These are phyloP conservation scores for Crithidia fasciculata DNA, from an alignment of 208 protist species.

Conservation along the genomic window DNA sequence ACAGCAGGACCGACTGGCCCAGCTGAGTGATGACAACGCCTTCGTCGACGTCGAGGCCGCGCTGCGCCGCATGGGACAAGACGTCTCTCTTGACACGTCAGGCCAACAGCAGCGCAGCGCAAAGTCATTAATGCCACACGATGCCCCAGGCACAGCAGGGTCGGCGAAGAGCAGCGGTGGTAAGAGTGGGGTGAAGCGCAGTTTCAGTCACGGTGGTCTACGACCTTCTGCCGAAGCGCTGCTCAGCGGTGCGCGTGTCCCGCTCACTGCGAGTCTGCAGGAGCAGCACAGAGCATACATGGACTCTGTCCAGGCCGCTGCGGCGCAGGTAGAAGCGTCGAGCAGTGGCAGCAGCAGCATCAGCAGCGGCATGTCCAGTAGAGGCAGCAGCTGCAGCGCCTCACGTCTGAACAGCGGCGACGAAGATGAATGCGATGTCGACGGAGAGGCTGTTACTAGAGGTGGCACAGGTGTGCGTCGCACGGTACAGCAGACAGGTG, in stretches of 20 bases:
- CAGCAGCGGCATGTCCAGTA: neutral
- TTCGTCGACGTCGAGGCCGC: slow-evolving; percentile 72
- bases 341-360: neutral
- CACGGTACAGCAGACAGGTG: neutral
- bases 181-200: neutral
- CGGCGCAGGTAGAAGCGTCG: neutral
- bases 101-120: slow-evolving; percentile 1
- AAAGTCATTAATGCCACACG: neutral
- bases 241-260: slow-evolving; percentile 9
- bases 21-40: slow-evolving; percentile 73
- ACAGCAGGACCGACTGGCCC: slow-evolving; percentile 41
- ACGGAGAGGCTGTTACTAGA: neutral
- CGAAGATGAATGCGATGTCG: neutral
- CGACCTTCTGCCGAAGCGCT: slow-evolving; percentile 14
- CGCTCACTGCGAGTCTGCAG: slow-evolving; percentile 24
- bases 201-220: neutral
- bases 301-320: neutral
- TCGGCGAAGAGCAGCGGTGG: neutral
- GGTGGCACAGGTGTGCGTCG: neutral
- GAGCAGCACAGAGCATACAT: slow-evolving; percentile 44
- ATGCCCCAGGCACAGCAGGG: neutral
- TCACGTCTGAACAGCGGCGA: too few relatives aligned
- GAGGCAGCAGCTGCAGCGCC: neutral
- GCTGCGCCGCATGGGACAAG: slow-evolving; percentile 31
- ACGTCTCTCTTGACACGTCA: neutral